phyloP scores from a whole-genome alignment of 2,329 filamentous ascomycete genomes.

The Colletotrichum sp. region DNA sequence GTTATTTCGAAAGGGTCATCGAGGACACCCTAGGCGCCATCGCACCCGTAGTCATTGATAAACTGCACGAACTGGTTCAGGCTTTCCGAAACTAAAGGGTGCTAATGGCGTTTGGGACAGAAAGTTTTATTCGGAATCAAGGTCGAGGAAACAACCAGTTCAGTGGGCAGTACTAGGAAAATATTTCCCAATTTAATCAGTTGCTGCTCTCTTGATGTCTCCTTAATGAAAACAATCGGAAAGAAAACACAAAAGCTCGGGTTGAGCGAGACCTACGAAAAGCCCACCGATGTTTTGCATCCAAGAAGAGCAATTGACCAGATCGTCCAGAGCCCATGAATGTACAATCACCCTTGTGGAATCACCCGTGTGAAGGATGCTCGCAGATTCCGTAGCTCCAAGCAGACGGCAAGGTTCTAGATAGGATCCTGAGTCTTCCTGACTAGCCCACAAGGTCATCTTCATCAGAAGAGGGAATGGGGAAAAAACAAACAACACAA shows the following conservation, averaged over 20 bases:
- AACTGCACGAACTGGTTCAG: constrained; percentile 92
- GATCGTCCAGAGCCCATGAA: not conserved
- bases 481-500: not conserved
- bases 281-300: not conserved
- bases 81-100: constrained; percentile 59
- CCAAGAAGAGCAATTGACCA: not conserved
- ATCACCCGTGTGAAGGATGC: not conserved
- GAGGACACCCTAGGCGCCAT: constrained; percentile 89
- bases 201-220: not conserved
- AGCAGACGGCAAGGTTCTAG: not conserved
- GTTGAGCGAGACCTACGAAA: not conserved
- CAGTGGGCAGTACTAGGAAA: not conserved
- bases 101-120: not conserved
- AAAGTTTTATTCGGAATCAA: not conserved
- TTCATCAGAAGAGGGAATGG: not conserved
- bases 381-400: not conserved
- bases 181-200: not conserved
- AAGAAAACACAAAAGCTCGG: not conserved
- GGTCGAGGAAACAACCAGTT: not conserved
- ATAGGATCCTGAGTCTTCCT: not conserved
- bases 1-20: constrained; percentile 87
- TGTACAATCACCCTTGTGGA: not conserved
- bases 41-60: constrained; percentile 93
- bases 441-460: not conserved
- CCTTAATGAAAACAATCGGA: not conserved